Evolutionary conservation across 495 filamentous ascomycete species (phyloP).

Genomic region (Penicillium subrubescens): DNA sequence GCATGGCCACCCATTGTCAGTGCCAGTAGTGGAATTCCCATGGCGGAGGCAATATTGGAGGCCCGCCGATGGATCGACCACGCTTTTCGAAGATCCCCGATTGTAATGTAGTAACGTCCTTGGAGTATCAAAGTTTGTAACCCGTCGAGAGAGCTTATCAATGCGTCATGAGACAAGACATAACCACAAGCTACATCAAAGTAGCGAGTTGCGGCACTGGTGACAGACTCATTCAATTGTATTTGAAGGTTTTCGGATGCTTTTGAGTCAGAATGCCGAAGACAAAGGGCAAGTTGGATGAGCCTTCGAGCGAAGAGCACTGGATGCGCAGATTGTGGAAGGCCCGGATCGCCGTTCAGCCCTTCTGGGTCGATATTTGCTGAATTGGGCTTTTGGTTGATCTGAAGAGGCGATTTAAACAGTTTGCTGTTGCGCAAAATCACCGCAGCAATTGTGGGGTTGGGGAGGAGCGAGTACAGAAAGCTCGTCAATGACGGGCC

Average conservation of each 20-base stretch:
- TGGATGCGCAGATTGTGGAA: constrained; percentile 42
- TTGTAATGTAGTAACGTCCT: constrained; percentile 43
- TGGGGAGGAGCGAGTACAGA: constrained; percentile 16
- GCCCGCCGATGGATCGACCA: constrained; percentile 48
- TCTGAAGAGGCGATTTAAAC: constrained; percentile 18
- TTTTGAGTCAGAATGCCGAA: constrained; percentile 44
- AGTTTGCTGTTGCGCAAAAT: constrained; percentile 18
- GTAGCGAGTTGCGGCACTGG: constrained; percentile 33
- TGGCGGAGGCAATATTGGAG: constrained; percentile 41
- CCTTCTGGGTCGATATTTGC: background rate
- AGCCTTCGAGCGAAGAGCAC: constrained; percentile 46
- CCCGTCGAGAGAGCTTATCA: constrained; percentile 51
- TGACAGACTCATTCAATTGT: constrained; percentile 32
- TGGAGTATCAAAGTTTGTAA: constrained; percentile 51
- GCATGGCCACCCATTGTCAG: constrained; percentile 11
- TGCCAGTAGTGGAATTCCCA: constrained; percentile 29
- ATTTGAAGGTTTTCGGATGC: constrained; percentile 27
- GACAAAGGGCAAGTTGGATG: constrained; percentile 49
- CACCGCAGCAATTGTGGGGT: constrained; percentile 5
- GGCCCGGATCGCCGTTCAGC: background rate
- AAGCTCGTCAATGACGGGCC: constrained; percentile 15
- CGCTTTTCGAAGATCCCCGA: constrained; percentile 43
- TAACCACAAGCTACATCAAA: constrained; percentile 39
- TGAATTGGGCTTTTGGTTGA: background rate
- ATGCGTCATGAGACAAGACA: constrained; percentile 52